Percentiles rank a stretch among this genome's conserved stretches.
phyloP scores from a whole-genome alignment of 768 basidiomycete species.

The Clitopilus passeckerianus region DNA sequence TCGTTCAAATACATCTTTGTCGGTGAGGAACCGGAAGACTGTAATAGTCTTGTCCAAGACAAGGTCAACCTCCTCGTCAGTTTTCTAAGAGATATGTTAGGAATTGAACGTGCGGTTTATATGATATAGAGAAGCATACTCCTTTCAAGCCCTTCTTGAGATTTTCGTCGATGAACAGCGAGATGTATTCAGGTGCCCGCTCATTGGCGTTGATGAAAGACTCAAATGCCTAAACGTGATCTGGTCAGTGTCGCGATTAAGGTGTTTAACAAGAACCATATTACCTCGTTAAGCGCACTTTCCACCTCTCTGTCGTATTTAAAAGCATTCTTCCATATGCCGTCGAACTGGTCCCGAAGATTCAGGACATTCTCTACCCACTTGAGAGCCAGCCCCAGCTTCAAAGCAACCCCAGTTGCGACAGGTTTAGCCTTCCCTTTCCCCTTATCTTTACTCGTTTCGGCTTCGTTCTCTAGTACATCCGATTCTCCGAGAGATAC shows the following conservation, averaged over 20 bases:
- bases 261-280: not conserved
- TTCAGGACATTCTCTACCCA: slow-evolving; percentile 94
- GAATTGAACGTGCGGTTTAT: not conserved
- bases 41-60: slow-evolving; percentile 95
- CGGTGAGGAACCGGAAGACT: slow-evolving; percentile 88
- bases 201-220: slow-evolving; percentile 86
- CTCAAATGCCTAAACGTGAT: slow-evolving; percentile 76
- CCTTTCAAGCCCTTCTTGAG: slow-evolving; percentile 93
- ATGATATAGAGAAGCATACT: slow-evolving; percentile 40
- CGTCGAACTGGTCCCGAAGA: slow-evolving; percentile 89
- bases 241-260: not conserved
- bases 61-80: slow-evolving; percentile 83
- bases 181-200: slow-evolving; percentile 90
- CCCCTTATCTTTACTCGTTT: slow-evolving; percentile 39
- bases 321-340: slow-evolving; percentile 68
- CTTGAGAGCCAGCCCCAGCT: slow-evolving; percentile 62
- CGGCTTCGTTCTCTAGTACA: slow-evolving; percentile 30
- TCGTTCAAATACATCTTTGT: slow-evolving; percentile 96
- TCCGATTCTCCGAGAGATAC: slow-evolving; percentile 24
- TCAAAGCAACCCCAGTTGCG: slow-evolving; percentile 35
- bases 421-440: slow-evolving; percentile 41
- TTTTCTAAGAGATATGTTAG: slow-evolving; percentile 59
- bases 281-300: slow-evolving; percentile 79
- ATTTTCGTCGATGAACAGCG: slow-evolving; percentile 95
- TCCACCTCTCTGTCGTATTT: slow-evolving; percentile 71